Base-by-base conservation (phyloP, 1,139 yeast genomes). In the Scheffersomyces parashehatae region DNA sequence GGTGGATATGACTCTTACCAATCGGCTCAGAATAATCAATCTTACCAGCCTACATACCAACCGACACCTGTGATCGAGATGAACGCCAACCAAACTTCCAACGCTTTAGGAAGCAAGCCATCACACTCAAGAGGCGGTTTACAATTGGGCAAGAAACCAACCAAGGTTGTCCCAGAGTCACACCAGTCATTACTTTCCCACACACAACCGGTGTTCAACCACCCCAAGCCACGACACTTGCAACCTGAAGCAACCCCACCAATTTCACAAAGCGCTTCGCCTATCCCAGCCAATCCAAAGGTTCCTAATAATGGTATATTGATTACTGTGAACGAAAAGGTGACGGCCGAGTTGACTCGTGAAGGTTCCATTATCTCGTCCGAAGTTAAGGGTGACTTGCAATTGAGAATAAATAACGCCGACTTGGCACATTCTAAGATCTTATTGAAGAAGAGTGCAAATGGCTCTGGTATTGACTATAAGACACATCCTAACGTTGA, bases 401-500 rank as follows among this genome's bases (percentile, higher is more conserved):
- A 89, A 67, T 75, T 93, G 61, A 84, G 97, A 65, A 83, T 93
- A 54, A 90, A 87, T 61, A 80, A 89, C 56, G 73, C 85, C 11
- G 78, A 76, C 29, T 74, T 85, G 51, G 82, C 95, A 15, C 78
- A 78, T 52, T 79, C 89, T 46, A 81, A 80, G 60, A 75, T 91
- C 45, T 62, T 81, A 49, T 73, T 91, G 49, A 63, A 73, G 38
- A 73, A 82, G 34, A 75, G 66, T 37, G 74, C 73, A 41, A 68
- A 72, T 36, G 64, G 72, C 14, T 59, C 72, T 30, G 80, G 79
- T 29, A 76, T 82, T 43, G 93, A 85, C 61, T 93, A 82, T 73
- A 91, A 91, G 66, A 89, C 98, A 28, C 97, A 93, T 70, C 99
- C 99, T 50, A 90, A 91, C 63, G 95, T 93, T 52, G 97, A 93